A percentile compares a stretch with the other conserved stretches of the same genome.
phyloP scores from a whole-genome alignment of 2,329 filamentous ascomycete species.

The Colletotrichum tofieldiae region DNA sequence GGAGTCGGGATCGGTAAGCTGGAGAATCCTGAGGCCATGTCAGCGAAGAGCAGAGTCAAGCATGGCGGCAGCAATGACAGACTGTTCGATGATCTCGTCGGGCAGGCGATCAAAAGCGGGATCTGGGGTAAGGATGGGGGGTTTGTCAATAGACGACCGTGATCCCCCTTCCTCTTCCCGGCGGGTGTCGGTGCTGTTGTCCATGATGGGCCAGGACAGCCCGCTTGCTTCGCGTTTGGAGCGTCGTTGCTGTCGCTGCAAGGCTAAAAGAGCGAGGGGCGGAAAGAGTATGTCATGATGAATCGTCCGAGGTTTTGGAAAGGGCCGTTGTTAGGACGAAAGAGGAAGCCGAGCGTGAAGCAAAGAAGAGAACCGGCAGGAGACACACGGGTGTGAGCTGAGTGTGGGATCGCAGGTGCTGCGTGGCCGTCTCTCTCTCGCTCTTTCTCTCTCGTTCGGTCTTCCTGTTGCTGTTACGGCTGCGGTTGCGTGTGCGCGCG shows the following conservation, averaged over 20 bases:
- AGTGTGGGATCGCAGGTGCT: slow-evolving; percentile 13
- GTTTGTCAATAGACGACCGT: slow-evolving; percentile 53
- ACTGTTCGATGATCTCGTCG: slow-evolving; percentile 81
- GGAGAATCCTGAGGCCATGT: slow-evolving; percentile 68
- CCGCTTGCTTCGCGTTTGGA: background rate
- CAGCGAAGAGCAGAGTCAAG: slow-evolving; percentile 6
- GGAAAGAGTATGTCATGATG: slow-evolving; percentile 35
- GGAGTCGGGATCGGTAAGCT: slow-evolving; percentile 71
- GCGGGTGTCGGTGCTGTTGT: slow-evolving; percentile 17
- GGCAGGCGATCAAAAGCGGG: slow-evolving; percentile 71
- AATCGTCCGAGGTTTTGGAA: slow-evolving; percentile 37
- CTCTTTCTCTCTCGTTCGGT: background rate
- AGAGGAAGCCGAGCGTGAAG: slow-evolving; percentile 12
- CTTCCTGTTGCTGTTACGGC: background rate
- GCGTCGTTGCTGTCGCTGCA: slow-evolving; percentile 19
- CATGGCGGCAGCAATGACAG: slow-evolving; percentile 49
- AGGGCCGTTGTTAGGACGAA: slow-evolving; percentile 40
- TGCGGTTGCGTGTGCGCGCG: slow-evolving; percentile 2
- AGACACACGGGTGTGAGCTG: slow-evolving; percentile 9
- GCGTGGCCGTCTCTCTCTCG: background rate
- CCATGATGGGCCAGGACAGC: slow-evolving; percentile 26
- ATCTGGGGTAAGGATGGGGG: slow-evolving; percentile 49
- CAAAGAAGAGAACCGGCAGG: background rate
- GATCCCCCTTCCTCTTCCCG: slow-evolving; percentile 19
- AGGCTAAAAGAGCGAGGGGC: slow-evolving; percentile 30